Conservation (phyloP, 345 rosid genomes). For the Arabis hirsuta region DNA sequence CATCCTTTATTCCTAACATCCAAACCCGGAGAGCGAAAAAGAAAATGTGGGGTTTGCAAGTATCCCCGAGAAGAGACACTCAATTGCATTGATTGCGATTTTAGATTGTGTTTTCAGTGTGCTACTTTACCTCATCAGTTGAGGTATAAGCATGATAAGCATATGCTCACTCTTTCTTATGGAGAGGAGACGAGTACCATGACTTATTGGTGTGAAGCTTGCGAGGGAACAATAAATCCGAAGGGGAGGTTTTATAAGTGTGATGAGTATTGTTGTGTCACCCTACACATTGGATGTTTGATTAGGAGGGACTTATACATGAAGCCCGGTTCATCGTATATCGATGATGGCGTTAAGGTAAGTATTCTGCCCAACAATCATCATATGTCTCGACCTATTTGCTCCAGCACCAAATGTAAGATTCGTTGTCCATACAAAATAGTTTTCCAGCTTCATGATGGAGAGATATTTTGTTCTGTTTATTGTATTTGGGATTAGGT, state of each 20-base stretch:
- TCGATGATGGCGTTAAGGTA: no score
- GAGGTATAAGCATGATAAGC: constrained; percentile 24
- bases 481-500: no score
- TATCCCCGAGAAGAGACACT: no score
- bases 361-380: neutral
- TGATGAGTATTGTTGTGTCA: constrained; percentile 20
- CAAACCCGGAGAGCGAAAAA: constrained; percentile 1
- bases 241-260: neutral
- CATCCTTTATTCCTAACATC: constrained; percentile 7
- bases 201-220: constrained; percentile 1
- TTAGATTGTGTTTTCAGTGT: neutral
- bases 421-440: neutral
- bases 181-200: neutral
- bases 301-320: neutral
- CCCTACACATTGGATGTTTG: neutral
- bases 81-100: constrained; percentile 4
- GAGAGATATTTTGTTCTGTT: no score
- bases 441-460: no score
- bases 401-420: accelerated
- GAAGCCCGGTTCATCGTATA: neutral
- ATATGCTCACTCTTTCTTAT: constrained; percentile 6
- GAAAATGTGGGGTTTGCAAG: no score
- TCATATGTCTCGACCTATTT: constrained; percentile 4
- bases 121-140: neutral
- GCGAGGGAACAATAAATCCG: neutral